Evolutionary conservation across 305 asterid species (phyloP).

Genomic region (Solanum hybrid): DNA sequence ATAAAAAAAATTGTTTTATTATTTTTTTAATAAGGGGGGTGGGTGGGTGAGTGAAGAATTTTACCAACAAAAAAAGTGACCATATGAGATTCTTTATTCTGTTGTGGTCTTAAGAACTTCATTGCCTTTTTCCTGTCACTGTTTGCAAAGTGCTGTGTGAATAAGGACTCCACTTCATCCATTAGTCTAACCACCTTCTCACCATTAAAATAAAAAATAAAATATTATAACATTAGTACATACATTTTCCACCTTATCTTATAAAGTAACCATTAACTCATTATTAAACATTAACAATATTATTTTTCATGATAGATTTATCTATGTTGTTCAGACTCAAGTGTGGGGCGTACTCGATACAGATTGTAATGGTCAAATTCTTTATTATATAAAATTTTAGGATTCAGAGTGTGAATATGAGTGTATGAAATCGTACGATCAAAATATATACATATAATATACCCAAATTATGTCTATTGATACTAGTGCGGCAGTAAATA

Average conservation of each 20-base stretch:
- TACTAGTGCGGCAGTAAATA: too few relatives aligned
- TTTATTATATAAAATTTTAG: background rate
- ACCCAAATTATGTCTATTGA: background rate
- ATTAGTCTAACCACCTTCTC: slow-evolving; percentile 75
- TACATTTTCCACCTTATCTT: background rate
- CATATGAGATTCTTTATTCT: slow-evolving; percentile 73
- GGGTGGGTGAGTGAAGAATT: background rate
- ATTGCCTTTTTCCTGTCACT: slow-evolving; percentile 84
- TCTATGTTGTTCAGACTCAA: background rate
- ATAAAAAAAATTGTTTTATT: background rate
- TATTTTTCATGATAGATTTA: background rate
- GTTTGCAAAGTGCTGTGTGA: slow-evolving; percentile 88
- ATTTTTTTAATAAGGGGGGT: background rate
- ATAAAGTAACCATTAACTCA: background rate
- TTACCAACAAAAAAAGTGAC: slow-evolving; percentile 88
- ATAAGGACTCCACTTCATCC: slow-evolving; percentile 97
- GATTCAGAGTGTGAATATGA: background rate
- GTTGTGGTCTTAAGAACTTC: slow-evolving; percentile 86
- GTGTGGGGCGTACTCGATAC: background rate
- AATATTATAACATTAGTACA: background rate
- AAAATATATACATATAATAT: background rate
- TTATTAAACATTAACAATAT: background rate
- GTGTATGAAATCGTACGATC: background rate
- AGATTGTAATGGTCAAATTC: rapidly evolving
- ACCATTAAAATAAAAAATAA: background rate